Evolutionary conservation across 148 eudicot species (phyloP).

Genomic region (Chenopodium quinoa): DNA sequence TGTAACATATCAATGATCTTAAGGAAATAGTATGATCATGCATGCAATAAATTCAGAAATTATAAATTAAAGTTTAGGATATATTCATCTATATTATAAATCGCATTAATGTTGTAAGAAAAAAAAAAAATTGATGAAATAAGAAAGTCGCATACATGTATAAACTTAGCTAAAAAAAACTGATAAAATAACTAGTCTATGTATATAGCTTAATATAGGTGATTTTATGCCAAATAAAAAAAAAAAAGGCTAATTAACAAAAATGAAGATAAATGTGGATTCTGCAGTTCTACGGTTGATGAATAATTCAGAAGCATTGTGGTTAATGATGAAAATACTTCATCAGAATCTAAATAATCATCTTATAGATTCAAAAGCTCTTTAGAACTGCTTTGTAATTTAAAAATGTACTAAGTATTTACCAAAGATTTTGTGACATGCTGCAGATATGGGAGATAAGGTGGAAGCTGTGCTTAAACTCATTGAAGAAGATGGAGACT

Average conservation of each 20-base stretch:
- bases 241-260: no score
- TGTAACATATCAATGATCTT: neutral
- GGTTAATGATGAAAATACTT: no score
- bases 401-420: neutral
- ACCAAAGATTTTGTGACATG: neutral
- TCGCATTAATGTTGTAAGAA: neutral
- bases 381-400: no score
- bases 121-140: neutral
- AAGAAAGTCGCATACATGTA: neutral
- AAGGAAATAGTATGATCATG: neutral
- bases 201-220: no score
- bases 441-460: conserved; percentile 89
- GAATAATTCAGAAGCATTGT: no score
- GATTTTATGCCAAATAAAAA: no score
- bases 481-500: conserved; percentile 83
- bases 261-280: no score
- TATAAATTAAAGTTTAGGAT: neutral
- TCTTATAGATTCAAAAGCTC: no score
- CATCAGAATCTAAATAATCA: neutral
- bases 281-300: no score
- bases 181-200: no score
- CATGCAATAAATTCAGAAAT: neutral
- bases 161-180: no score
- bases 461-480: conserved; percentile 64
- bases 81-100: neutral